Evolutionary conservation across 805 yeast genomes (phyloP).

Genomic region (Metschnikowia anglica): DNA sequence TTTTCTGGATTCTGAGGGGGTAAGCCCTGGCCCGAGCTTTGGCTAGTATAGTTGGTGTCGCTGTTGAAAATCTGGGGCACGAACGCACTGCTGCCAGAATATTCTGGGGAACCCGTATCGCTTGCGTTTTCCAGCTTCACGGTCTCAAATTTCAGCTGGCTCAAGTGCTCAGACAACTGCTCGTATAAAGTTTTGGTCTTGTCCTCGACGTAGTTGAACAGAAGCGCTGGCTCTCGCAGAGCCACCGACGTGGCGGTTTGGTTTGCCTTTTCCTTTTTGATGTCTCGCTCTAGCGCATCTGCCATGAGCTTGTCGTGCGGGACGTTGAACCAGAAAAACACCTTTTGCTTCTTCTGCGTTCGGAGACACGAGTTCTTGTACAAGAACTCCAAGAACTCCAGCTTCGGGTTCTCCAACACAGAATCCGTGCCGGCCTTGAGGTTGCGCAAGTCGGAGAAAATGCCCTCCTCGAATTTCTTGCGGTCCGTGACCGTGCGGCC

Average conservation of each 20-base stretch:
- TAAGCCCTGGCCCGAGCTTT: neutral
- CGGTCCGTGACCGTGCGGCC: conserved; percentile 83
- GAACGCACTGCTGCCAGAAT: neutral
- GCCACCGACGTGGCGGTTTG: conserved; percentile 74
- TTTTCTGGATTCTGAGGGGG: neutral
- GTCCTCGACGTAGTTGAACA: conserved; percentile 59
- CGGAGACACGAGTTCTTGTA: conserved; percentile 84
- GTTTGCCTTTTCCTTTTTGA: conserved; percentile 66
- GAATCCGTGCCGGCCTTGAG: conserved; percentile 87
- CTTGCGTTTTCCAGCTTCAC: conserved; percentile 15
- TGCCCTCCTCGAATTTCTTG: conserved; percentile 95
- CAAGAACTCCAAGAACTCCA: conserved; percentile 77
- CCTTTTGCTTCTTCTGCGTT: conserved; percentile 96
- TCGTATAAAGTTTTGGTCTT: conserved; percentile 48
- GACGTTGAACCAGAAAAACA: conserved; percentile 94
- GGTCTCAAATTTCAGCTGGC: conserved; percentile 17
- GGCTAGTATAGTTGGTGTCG: conserved; percentile 5
- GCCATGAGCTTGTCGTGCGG: conserved; percentile 90
- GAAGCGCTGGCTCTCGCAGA: conserved; percentile 71
- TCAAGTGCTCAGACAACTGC: conserved; percentile 52
- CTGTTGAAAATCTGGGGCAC: neutral
- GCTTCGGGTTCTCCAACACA: conserved; percentile 80
- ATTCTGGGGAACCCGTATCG: neutral
- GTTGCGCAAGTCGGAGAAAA: conserved; percentile 85
- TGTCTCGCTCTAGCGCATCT: conserved; percentile 90